Conservation (phyloP, 306 rosid species). For the Acacia confusa region DNA sequence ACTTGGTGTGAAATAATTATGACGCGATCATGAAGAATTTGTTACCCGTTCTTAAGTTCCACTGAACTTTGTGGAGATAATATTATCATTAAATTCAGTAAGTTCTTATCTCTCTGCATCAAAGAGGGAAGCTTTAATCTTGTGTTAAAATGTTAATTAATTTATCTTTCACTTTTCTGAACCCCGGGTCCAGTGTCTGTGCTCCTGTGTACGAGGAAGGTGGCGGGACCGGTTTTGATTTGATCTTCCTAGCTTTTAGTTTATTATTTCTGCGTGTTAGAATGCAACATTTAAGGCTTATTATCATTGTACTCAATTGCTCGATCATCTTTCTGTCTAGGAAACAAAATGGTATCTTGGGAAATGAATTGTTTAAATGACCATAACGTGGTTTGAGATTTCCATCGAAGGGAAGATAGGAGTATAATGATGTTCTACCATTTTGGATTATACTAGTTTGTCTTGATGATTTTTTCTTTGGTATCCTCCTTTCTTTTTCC, state of each 20-base stretch:
- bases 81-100: neutral
- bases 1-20: neutral
- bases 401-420: neutral
- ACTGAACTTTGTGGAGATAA: neutral
- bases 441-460: neutral
- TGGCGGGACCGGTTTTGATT: neutral
- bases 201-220: neutral
- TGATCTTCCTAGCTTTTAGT: neutral
- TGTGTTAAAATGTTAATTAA: neutral
- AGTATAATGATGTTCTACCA: neutral
- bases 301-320: neutral
- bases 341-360: neutral
- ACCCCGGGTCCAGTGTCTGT: neutral
- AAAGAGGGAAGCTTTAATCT: neutral
- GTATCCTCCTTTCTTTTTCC: neutral
- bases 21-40: neutral
- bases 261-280: neutral
- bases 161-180: neutral
- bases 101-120: neutral
- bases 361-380: neutral
- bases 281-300: neutral
- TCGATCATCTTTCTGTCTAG: neutral
- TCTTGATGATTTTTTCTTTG: neutral
- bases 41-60: neutral
- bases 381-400: neutral